Base-by-base conservation (phyloP, 306 rosid species). In the Lathyrus sativus region DNA sequence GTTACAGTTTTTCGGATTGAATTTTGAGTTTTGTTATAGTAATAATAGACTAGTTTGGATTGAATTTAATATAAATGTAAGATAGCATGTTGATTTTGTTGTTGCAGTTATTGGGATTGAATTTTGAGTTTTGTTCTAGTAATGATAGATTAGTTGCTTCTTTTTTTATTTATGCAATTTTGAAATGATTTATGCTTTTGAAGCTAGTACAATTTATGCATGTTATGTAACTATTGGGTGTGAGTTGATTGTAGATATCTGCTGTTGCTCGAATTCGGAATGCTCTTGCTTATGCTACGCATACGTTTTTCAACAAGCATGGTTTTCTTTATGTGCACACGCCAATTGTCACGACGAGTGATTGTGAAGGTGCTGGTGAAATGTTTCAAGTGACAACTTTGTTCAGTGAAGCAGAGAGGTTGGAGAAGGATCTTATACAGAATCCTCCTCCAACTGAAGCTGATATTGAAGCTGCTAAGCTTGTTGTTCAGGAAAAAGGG, bases 311-410 rank as follows among this genome's bases (percentile, higher is more conserved):
- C 37, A 68, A 87, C 2, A 77, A 87, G 56, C 95, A 88, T 15
- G 89, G 90, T 11, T 95, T 95, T 76, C 85, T 85, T 8, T 95
- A 88, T 57, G 93, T 90, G 62, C 99, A 95, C 65, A 95, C 99
- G 2, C 99, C 97, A 9, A 95, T 95, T 78, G 71, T 95, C 9
- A 95, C 99, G 5, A 95, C 97, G 0, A 95, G 97, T 80, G 99
- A 95, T 64, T 95, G 99, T 76, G 99, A 95, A 85, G 99, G 99
- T 81, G 99, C 99, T 5, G 99, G 99, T 63, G 97, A 95, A 69
- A 95, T 95, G 97, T 95, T 95, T 86, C 99, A 95, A 82, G 99
- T 95, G 50, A 95, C 99, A 1, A 90, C 97, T 57, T 71, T 95
- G 81, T 65, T 95, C 11, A 87, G 67, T 31, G 99, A 88, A 62